A percentile compares a stretch with the other conserved stretches of the same genome.
Conservation (phyloP, 495 filamentous ascomycete species). For the Mytilinidion resinicola region DNA sequence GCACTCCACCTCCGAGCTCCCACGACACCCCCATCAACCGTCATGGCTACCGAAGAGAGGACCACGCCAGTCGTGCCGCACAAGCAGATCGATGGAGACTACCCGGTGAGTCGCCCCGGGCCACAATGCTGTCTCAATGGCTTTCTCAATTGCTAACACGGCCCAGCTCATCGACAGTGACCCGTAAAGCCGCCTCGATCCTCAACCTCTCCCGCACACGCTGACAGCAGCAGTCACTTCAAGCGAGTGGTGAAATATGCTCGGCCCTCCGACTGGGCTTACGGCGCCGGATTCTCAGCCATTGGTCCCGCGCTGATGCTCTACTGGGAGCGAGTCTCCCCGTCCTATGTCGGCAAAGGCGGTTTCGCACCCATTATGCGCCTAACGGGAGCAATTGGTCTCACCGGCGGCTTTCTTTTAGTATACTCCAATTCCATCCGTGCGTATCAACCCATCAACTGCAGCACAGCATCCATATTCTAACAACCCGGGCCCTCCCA, state of each 20-base stretch:
- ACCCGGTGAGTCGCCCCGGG: conserved; percentile 20
- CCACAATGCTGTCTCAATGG: conserved; percentile 2
- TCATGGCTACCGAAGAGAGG: conserved; percentile 13
- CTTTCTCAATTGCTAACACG: conserved; percentile 16
- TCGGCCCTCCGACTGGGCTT: conserved; percentile 70
- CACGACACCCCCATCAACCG: background rate
- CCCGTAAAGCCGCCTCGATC: conserved; percentile 57
- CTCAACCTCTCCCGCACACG: conserved; percentile 20
- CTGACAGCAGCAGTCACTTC: conserved; percentile 63
- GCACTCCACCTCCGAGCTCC: conserved; percentile 1
- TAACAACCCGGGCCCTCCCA: background rate
- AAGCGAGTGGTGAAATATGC: conserved; percentile 83
- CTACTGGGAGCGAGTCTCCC: conserved; percentile 72
- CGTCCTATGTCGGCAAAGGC: conserved; percentile 71
- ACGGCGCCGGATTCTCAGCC: conserved; percentile 58
- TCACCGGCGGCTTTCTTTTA: conserved; percentile 68
- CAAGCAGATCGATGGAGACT: conserved; percentile 19
- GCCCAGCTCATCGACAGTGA: conserved; percentile 91
- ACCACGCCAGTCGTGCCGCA: conserved; percentile 3
- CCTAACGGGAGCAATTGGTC: conserved; percentile 60
- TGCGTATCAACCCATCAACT: conserved; percentile 35
- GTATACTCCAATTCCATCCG: conserved; percentile 69
- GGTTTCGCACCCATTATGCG: conserved; percentile 80
- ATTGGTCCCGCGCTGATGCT: conserved; percentile 66
- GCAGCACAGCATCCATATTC: background rate